phyloP scores from a whole-genome alignment of 805 yeast genomes.

The Metschnikowia baotianmanensis region DNA sequence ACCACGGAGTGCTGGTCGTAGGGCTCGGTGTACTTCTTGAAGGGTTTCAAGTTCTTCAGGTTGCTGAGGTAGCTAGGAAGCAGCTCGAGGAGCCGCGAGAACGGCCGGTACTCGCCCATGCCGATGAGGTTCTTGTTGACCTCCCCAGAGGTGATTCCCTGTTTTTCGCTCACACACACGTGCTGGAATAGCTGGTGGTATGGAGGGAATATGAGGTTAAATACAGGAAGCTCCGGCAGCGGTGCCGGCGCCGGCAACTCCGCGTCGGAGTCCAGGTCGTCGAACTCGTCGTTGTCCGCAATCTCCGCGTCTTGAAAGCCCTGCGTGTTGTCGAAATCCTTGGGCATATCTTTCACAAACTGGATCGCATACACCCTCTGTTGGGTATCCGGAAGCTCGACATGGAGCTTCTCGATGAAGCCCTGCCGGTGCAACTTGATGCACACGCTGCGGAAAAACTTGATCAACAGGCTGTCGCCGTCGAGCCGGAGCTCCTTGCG shows the following conservation, averaged over 20 bases:
- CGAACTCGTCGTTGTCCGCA: constrained; percentile 10
- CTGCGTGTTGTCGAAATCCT: constrained; percentile 42
- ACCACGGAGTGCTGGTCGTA: constrained; percentile 40
- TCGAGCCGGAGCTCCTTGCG: constrained; percentile 56
- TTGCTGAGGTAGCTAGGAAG: constrained; percentile 41
- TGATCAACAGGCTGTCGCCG: constrained; percentile 35
- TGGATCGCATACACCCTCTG: constrained; percentile 33
- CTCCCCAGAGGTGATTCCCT: constrained; percentile 62
- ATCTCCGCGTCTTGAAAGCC: constrained; percentile 35
- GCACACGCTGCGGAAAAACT: constrained; percentile 49
- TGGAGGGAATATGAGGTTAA: constrained; percentile 60
- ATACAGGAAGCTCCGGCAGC: constrained; percentile 23
- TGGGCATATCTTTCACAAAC: constrained; percentile 46
- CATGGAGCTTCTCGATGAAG: constrained; percentile 50
- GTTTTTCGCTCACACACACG: constrained; percentile 36
- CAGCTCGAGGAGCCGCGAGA: constrained; percentile 49
- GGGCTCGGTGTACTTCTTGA: constrained; percentile 27
- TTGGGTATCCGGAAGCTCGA: constrained; percentile 31
- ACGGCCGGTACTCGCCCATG: constrained; percentile 47
- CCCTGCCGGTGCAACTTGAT: constrained; percentile 45
- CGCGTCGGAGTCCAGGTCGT: constrained; percentile 20
- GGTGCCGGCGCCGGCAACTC: constrained; percentile 15
- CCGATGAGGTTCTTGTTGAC: constrained; percentile 54
- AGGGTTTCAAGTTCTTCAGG: constrained; percentile 24
- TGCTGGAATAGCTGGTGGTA: constrained; percentile 60